A percentile compares a stretch with the other conserved stretches of the same genome.
Conservation (phyloP, 2,329 filamentous ascomycete species). For the Calonectria montana region DNA sequence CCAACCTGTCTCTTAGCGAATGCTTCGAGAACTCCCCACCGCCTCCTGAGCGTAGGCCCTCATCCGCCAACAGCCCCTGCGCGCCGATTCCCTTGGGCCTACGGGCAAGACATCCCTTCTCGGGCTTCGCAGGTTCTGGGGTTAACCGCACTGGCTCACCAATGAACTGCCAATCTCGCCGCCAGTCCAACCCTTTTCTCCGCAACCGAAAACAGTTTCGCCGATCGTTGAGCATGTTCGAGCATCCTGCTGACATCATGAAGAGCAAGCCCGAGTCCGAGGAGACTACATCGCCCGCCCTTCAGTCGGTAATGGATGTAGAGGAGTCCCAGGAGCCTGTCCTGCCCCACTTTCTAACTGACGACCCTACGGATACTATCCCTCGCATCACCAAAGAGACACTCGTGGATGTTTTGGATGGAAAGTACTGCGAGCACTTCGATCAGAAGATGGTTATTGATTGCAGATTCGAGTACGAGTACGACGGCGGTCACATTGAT, state of each 20-base stretch:
- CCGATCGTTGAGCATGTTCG: constrained; percentile 97
- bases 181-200: constrained; percentile 76
- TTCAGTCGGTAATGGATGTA: constrained; percentile 85
- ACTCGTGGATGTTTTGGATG: constrained; percentile 87
- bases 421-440: constrained; percentile 80
- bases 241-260: constrained; percentile 88
- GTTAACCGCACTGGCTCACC: constrained; percentile 80
- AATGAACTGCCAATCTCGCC: constrained; percentile 75
- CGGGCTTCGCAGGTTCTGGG: constrained; percentile 62
- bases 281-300: constrained; percentile 51
- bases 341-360: constrained; percentile 85
- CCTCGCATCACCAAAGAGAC: constrained; percentile 88
- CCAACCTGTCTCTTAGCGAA: constrained; percentile 75
- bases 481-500: constrained; percentile 94
- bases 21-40: constrained; percentile 83
- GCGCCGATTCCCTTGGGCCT: constrained; percentile 67
- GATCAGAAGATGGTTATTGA: constrained; percentile 90
- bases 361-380: constrained; percentile 85
- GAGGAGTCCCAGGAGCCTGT: constrained; percentile 79
- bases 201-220: constrained; percentile 90
- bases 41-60: constrained; percentile 73
- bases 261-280: constrained; percentile 76
- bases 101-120: constrained; percentile 74
- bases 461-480: constrained; percentile 99
- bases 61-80: constrained; percentile 70